Percentiles rank a stretch among this genome's conserved stretches.
These are phyloP conservation scores for Chrysopogon serrulatus DNA, from an alignment of 176 grass and related monocot genomes.

Conservation along the genomic window DNA sequence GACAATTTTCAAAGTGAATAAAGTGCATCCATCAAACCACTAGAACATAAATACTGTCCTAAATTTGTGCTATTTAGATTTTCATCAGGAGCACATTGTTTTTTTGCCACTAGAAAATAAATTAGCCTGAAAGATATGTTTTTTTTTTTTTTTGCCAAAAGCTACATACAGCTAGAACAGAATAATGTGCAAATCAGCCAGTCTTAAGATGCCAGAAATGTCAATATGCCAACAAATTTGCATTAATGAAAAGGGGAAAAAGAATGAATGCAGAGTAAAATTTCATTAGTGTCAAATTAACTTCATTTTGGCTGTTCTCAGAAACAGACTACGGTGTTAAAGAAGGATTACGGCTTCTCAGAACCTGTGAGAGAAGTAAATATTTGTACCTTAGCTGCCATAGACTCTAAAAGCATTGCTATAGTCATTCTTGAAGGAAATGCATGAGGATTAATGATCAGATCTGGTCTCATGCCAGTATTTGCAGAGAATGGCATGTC, in stretches of 20 bases:
- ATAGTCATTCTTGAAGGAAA: slow-evolving; percentile 99
- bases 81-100: neutral
- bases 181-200: slow-evolving; percentile 14
- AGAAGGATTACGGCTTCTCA: neutral
- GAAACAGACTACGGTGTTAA: slow-evolving; percentile 1
- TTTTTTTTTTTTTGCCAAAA: no score
- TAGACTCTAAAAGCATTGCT: slow-evolving; percentile 96
- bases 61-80: neutral
- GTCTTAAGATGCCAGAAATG: neutral
- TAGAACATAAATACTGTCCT: neutral
- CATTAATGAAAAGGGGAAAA: neutral
- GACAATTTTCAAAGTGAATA: neutral
- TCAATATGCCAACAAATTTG: slow-evolving; percentile 4
- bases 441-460: slow-evolving; percentile 97
- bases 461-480: slow-evolving; percentile 95
- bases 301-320: slow-evolving; percentile 11
- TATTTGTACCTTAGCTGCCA: slow-evolving; percentile 82
- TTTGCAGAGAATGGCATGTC: slow-evolving; percentile 97
- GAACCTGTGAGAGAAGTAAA: slow-evolving; percentile 19
- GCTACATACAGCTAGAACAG: neutral
- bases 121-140: neutral
- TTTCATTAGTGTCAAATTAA: neutral
- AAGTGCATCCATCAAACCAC: neutral
- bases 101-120: no score
- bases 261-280: neutral